Conservation (phyloP, 148 eudicot species). For the Suaeda aralocaspica region DNA sequence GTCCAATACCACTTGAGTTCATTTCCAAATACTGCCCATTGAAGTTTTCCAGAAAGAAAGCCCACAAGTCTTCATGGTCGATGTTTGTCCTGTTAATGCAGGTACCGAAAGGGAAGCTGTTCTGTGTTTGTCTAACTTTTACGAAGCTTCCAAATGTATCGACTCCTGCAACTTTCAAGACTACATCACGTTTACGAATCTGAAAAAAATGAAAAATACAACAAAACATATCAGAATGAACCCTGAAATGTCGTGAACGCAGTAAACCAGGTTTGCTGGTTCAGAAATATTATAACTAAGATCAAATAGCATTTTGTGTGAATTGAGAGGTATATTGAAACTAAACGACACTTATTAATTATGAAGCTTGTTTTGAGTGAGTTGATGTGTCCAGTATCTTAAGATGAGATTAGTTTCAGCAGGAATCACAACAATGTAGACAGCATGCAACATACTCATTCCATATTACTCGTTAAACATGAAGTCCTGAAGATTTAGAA, state of each 20-base stretch:
- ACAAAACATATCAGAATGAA: background rate
- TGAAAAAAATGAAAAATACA: constrained; percentile 27
- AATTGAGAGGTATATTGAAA: background rate
- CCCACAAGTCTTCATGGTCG: constrained; percentile 80
- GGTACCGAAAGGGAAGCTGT: constrained; percentile 76
- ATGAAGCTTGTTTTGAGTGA: background rate
- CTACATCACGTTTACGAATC: constrained; percentile 84
- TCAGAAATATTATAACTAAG: background rate
- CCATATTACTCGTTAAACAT: too few species aligned
- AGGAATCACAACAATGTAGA: too few species aligned
- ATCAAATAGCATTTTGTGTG: background rate
- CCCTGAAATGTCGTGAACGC: background rate
- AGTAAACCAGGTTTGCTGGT: background rate
- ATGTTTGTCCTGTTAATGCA: constrained; percentile 65
- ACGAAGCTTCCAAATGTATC: constrained; percentile 42
- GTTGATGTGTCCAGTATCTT: background rate
- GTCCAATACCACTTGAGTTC: constrained; percentile 98
- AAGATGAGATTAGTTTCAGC: too few species aligned
- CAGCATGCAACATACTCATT: too few species aligned
- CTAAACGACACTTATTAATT: too few species aligned
- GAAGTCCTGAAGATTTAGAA: too few species aligned
- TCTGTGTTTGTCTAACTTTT: constrained; percentile 59
- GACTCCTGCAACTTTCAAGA: constrained; percentile 49
- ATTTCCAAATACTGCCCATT: constrained; percentile 95
- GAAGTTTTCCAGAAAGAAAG: constrained; percentile 72